phyloP scores from a whole-genome alignment of 768 basidiomycete species.

The Trametes cingulata region DNA sequence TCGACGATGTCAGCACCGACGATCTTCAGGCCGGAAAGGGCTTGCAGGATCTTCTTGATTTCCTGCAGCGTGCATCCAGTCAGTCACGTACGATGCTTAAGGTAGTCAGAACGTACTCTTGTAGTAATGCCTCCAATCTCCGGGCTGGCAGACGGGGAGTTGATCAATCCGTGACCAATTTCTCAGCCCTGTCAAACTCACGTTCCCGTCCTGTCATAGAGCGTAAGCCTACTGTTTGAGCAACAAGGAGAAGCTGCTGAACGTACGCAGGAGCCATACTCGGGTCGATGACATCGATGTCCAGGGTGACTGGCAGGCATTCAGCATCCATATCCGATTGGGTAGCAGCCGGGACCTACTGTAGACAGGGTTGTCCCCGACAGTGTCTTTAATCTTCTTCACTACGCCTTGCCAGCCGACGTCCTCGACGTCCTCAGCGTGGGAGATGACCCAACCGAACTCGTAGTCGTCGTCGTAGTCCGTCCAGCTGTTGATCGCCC shows the following conservation, averaged over 20 bases:
- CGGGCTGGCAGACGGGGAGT: slow-evolving; percentile 17
- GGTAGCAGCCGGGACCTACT: slow-evolving; percentile 15
- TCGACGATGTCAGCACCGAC: slow-evolving; percentile 39
- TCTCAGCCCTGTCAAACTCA: slow-evolving; percentile 8
- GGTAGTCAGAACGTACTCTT: slow-evolving; percentile 19
- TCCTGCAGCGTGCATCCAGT: slow-evolving; percentile 18
- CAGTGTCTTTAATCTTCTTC: slow-evolving; percentile 33
- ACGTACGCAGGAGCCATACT: slow-evolving; percentile 25
- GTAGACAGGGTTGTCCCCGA: slow-evolving; percentile 38
- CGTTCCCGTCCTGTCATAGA: slow-evolving; percentile 28
- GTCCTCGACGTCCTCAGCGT: slow-evolving; percentile 37
- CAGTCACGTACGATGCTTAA: background rate
- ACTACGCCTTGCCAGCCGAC: slow-evolving; percentile 35
- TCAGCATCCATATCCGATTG: too few species aligned
- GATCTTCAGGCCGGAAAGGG: slow-evolving; percentile 37
- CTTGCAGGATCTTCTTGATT: slow-evolving; percentile 39
- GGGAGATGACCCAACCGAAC: slow-evolving; percentile 35
- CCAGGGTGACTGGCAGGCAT: slow-evolving; percentile 17
- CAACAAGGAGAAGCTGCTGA: background rate
- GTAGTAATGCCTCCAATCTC: slow-evolving; percentile 38
- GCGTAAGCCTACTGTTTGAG: background rate
- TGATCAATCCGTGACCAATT: background rate
- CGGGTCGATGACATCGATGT: slow-evolving; percentile 26
- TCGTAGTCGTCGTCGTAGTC: slow-evolving; percentile 34
- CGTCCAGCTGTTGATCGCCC: slow-evolving; percentile 29